Evolutionary conservation across 2,329 filamentous ascomycete genomes (phyloP), one percentile per base, ranked within the genome.

Genomic region (Cadophora sp.): DNA sequence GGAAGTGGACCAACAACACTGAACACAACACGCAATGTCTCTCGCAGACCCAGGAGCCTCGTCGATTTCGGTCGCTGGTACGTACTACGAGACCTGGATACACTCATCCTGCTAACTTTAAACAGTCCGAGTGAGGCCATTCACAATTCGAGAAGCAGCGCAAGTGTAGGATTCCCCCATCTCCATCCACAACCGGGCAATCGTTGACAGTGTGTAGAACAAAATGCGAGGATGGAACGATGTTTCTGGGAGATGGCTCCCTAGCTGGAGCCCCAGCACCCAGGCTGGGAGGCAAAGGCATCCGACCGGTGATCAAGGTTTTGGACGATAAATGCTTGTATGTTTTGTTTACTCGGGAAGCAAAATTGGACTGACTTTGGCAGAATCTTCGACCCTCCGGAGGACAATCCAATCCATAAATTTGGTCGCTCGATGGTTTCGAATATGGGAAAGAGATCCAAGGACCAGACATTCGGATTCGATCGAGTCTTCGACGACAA

Each of bases 401-500:
- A 99, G 80, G 94, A 98, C 77, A 97, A 89, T 75, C 92, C 94
- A 0, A 89, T 98, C 9, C 93, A 97, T 68, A 91, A 91, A 73
- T 97, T 97, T 79, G 91, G 91, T 36, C 86, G 90, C 77, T 93
- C 91, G 2, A 90, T 96, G 13, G 87, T 97, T 11, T 90, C 91
- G 3, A 83, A 83, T 1, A 87, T 89, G 63, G 94, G 94, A 65
- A 98, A 97, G 80, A 91, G 94, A 73, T 92, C 96, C 75, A 99
- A 99, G 78, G 96, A 99, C 78, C 94, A 97, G 79, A 96, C 96
- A 4, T 99, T 99, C 75, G 94, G 91, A 61, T 99, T 99, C 81
- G 96, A 99, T 80, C 87, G 92, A 65, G 92, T 99, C 70, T 98
- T 99, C 80, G 96, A 99, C 84, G 94, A 98, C 67, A 97, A 95